A percentile compares a stretch with the other conserved stretches of the same genome.
Evolutionary conservation across 345 rosid species (phyloP).

Genomic region (Firmiana major): DNA sequence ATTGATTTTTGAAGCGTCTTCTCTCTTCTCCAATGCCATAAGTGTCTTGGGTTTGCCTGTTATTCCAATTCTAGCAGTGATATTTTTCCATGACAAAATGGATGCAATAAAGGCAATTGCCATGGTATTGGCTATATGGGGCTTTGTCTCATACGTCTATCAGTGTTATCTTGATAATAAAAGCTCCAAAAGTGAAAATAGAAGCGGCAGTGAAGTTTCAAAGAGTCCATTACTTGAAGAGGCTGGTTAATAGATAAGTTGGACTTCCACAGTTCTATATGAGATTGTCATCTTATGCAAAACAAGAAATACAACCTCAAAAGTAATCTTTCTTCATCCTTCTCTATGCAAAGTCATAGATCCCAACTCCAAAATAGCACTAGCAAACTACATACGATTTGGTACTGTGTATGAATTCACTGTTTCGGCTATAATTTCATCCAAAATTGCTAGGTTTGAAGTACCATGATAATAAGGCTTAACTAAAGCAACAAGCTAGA

Average conservation of each 20-base stretch:
- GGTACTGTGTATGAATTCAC: not conserved
- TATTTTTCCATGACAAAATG: slow-evolving; percentile 63
- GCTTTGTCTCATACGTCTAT: slow-evolving; percentile 36
- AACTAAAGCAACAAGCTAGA: not conserved
- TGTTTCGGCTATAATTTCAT: not conserved
- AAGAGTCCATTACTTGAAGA: slow-evolving; percentile 8
- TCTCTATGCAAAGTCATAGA: not conserved
- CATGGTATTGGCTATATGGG: slow-evolving; percentile 69
- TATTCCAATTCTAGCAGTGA: slow-evolving; percentile 54
- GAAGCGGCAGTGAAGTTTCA: slow-evolving; percentile 9
- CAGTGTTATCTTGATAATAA: slow-evolving; percentile 9
- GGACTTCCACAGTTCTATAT: not conserved
- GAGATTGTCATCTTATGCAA: not conserved
- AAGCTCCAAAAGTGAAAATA: slow-evolving; percentile 7
- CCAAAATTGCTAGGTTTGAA: not conserved
- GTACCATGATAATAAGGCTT: not conserved
- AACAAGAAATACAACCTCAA: not conserved
- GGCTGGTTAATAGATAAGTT: not conserved
- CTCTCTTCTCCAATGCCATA: slow-evolving; percentile 56
- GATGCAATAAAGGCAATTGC: slow-evolving; percentile 55
- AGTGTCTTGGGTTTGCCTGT: slow-evolving; percentile 57
- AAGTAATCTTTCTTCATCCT: slow-evolving; percentile 8
- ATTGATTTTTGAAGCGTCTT: slow-evolving; percentile 48
- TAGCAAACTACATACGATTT: not conserved
- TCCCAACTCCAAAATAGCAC: not conserved